A percentile compares a stretch with the other conserved stretches of the same genome.
These are phyloP conservation scores for Echeveria elegans DNA, from an alignment of 164 flowering plant genomes.

Conservation along the genomic window DNA sequence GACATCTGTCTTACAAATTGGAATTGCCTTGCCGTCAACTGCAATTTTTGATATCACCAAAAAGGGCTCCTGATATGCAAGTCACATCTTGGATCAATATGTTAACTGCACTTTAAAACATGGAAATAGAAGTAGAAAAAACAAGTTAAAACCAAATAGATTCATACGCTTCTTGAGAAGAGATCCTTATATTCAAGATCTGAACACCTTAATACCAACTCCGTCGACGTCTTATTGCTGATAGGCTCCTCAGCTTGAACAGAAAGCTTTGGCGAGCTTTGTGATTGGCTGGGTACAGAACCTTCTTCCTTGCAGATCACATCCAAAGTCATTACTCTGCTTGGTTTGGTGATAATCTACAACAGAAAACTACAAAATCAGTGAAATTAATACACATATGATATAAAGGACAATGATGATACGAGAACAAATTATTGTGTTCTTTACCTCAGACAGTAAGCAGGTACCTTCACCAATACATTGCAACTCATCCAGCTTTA, in stretches of 20 bases:
- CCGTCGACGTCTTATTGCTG: slow-evolving; percentile 46
- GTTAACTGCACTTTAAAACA: slow-evolving; percentile 8
- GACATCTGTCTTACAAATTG: slow-evolving; percentile 63
- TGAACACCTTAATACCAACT: slow-evolving; percentile 59
- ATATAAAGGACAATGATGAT: background rate
- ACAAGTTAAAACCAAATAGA: slow-evolving; percentile 1
- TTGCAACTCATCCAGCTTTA: slow-evolving; percentile 63
- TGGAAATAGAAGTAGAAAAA: slow-evolving; percentile 7
- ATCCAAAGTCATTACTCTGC: slow-evolving; percentile 45
- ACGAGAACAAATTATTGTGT: background rate
- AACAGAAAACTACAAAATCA: slow-evolving; percentile 6
- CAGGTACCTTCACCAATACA: slow-evolving; percentile 65
- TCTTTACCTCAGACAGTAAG: slow-evolving; percentile 44
- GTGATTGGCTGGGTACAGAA: slow-evolving; percentile 15
- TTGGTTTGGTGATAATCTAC: slow-evolving; percentile 70
- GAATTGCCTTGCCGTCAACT: slow-evolving; percentile 38
- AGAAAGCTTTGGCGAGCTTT: slow-evolving; percentile 45
- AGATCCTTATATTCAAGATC: slow-evolving; percentile 73
- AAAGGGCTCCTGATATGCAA: slow-evolving; percentile 52
- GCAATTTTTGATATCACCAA: slow-evolving; percentile 47
- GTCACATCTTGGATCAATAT: slow-evolving; percentile 11
- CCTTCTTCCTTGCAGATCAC: slow-evolving; percentile 37
- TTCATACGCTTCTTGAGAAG: slow-evolving; percentile 71
- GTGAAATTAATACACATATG: background rate
- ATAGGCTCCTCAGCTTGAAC: slow-evolving; percentile 66